These are phyloP conservation scores for Apophysomyces elegans DNA, from an alignment of 371 early-diverging fungal species.

Conservation along the genomic window DNA sequence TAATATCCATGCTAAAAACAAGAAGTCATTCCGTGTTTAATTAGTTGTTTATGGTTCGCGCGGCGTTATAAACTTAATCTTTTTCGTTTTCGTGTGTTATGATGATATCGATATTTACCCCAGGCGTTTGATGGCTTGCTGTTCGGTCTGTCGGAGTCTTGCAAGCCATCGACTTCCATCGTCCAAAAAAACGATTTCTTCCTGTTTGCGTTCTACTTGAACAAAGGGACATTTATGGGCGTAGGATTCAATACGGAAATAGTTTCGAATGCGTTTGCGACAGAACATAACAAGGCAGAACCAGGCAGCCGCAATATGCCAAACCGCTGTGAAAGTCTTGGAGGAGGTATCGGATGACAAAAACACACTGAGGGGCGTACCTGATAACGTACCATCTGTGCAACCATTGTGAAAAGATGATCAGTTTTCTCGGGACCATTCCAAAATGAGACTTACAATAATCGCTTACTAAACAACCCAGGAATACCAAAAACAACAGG, in stretches of 20 bases:
- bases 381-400: conserved; percentile 48
- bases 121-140: conserved; percentile 18
- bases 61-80: neutral
- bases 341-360: conserved; percentile 60
- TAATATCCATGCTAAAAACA: conserved; percentile 34
- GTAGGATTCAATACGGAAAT: conserved; percentile 62
- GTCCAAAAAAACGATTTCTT: conserved; percentile 57
- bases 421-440: neutral
- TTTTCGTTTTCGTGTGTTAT: neutral
- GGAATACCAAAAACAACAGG: conserved; percentile 65
- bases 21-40: neutral
- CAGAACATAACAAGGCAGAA: conserved; percentile 52
- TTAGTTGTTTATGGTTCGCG: neutral
- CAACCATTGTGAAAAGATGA: neutral
- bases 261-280: conserved; percentile 57
- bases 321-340: conserved; percentile 68
- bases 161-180: conserved; percentile 41
- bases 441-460: conserved; percentile 57
- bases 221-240: conserved; percentile 58
- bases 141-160: conserved; percentile 42
- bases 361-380: conserved; percentile 46
- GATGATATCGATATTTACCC: conserved; percentile 8
- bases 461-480: conserved; percentile 72
- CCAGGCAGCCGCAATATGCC: conserved; percentile 73
- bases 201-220: conserved; percentile 64